A percentile compares a stretch with the other conserved stretches of the same genome.
phyloP scores from a whole-genome alignment of 139 green algal genomes.

The Protoeuglena noctilucae region DNA sequence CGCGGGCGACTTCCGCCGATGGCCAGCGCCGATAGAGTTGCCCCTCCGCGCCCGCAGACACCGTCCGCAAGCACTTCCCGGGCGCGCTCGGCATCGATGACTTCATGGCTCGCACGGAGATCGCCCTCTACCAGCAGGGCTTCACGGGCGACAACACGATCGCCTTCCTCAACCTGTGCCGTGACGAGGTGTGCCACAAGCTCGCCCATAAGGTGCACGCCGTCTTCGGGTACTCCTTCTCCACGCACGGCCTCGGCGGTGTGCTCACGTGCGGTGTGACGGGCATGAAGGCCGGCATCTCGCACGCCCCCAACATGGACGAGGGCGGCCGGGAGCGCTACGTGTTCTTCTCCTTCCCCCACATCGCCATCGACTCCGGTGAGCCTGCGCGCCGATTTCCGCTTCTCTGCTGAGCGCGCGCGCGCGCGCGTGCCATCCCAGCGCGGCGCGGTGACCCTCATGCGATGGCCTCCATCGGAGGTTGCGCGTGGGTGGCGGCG shows the following conservation, averaged over 20 bases:
- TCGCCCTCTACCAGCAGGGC: slow-evolving; percentile 1
- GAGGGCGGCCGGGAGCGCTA: slow-evolving; percentile 53
- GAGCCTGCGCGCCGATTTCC: no score
- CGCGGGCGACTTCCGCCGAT: no score
- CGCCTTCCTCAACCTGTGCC: background rate
- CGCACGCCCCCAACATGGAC: slow-evolving; percentile 1
- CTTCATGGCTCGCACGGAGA: slow-evolving; percentile 29
- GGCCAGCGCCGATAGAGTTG: no score
- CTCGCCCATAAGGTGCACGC: background rate
- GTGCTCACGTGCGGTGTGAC: slow-evolving; percentile 6
- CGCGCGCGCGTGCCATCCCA: background rate
- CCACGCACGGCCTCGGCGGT: background rate
- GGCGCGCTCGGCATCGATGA: slow-evolving; percentile 50
- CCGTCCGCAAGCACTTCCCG: slow-evolving; percentile 38
- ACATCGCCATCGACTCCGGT: slow-evolving; percentile 67
- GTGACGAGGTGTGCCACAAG: background rate
- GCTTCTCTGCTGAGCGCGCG: slow-evolving; percentile 7
- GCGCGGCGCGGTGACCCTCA: no score
- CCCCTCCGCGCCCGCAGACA: no score
- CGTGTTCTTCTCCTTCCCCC: slow-evolving; percentile 79
- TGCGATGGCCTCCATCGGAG: no score
- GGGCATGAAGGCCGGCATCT: slow-evolving; percentile 2
- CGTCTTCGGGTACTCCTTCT: slow-evolving; percentile 2
- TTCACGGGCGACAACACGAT: slow-evolving; percentile 6
- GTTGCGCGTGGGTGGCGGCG: no score